These are phyloP conservation scores for Nitzschia sp. DNA, from an alignment of 108 stramenopile genomes.

Conservation along the genomic window DNA sequence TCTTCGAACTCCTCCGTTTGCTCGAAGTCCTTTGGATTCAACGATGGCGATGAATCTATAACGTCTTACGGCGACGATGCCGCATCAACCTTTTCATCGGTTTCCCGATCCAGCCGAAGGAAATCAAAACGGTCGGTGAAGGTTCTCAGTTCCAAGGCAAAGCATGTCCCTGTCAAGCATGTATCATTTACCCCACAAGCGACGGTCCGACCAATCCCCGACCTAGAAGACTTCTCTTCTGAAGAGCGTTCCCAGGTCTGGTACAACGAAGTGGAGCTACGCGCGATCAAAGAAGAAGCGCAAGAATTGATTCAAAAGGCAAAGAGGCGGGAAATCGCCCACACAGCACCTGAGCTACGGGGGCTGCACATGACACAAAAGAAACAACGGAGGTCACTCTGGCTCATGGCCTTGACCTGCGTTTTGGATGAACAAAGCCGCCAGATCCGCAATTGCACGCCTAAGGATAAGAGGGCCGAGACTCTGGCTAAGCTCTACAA, in stretches of 20 bases:
- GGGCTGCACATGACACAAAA: conserved; percentile 5
- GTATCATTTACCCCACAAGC: neutral
- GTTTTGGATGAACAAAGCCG: conserved; percentile 2
- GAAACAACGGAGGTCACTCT: neutral
- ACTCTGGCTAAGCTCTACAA: neutral
- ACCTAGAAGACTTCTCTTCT: neutral
- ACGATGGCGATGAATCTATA: conserved; percentile 5
- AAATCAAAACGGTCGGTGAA: no score
- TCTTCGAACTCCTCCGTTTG: conserved; percentile 8
- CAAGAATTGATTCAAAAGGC: neutral
- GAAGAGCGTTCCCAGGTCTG: neutral
- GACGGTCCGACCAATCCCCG: neutral
- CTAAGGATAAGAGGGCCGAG: neutral
- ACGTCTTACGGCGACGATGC: neutral
- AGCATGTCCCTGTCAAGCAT: neutral
- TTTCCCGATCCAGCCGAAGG: neutral
- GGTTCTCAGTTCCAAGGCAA: no score
- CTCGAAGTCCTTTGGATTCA: conserved; percentile 5
- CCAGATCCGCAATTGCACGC: neutral
- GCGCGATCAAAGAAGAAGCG: neutral
- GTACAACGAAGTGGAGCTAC: neutral
- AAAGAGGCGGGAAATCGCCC: neutral
- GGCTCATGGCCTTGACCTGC: neutral
- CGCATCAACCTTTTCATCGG: neutral
- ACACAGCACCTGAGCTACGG: neutral